These are phyloP conservation scores for Phlebiopsis gigantea DNA, from an alignment of 768 basidiomycete genomes.

Conservation along the genomic window DNA sequence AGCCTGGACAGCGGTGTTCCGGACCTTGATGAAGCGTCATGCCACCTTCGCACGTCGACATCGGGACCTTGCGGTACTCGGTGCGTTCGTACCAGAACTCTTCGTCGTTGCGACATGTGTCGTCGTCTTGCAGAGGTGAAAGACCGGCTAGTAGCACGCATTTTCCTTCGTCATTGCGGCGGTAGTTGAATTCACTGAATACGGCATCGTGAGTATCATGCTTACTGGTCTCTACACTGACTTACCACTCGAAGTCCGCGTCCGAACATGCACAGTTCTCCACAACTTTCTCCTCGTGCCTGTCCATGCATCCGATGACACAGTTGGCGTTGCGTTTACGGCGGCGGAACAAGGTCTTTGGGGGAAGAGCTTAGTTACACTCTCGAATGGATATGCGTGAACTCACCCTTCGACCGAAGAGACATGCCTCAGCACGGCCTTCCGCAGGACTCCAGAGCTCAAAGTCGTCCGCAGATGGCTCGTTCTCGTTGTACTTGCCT, in stretches of 20 bases:
- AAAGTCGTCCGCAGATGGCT: slow-evolving; percentile 87
- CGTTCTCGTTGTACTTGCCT: slow-evolving; percentile 66
- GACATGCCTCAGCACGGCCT: slow-evolving; percentile 77
- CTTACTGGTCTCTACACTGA: too few species aligned
- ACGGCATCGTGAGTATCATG: not conserved
- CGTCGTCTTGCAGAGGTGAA: slow-evolving; percentile 53
- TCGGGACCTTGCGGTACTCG: slow-evolving; percentile 83
- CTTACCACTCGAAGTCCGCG: slow-evolving; percentile 93
- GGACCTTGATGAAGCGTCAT: slow-evolving; percentile 70
- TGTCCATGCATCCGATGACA: slow-evolving; percentile 69
- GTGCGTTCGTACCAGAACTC: slow-evolving; percentile 95
- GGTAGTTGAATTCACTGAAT: slow-evolving; percentile 87
- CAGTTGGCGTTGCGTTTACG: slow-evolving; percentile 77
- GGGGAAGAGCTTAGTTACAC: not conserved
- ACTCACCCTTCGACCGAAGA: slow-evolving; percentile 85
- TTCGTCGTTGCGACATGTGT: slow-evolving; percentile 53
- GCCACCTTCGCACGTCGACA: slow-evolving; percentile 84
- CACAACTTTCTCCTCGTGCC: slow-evolving; percentile 46
- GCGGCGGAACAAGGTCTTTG: slow-evolving; percentile 86
- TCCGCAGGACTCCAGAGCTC: slow-evolving; percentile 96
- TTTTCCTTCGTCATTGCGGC: slow-evolving; percentile 57
- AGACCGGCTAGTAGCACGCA: slow-evolving; percentile 79
- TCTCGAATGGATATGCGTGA: too few species aligned
- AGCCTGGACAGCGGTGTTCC: slow-evolving; percentile 76
- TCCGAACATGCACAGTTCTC: slow-evolving; percentile 67